phyloP scores from a whole-genome alignment of 2,329 filamentous ascomycete genomes.

The Epichloe glyceriae region DNA sequence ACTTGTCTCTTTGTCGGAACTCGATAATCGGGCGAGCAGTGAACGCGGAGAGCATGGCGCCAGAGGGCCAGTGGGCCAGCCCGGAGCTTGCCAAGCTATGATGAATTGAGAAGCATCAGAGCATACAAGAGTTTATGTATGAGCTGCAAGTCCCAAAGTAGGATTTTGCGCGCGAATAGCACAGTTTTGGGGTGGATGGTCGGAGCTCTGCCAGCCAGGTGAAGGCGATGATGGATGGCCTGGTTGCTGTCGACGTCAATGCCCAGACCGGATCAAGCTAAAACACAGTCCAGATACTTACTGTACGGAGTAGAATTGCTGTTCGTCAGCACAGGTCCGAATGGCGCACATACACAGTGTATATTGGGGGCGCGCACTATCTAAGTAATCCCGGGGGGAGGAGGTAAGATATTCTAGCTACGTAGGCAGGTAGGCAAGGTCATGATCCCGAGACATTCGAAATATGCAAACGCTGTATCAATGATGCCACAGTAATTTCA shows the following conservation, averaged over 20 bases:
- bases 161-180: neutral
- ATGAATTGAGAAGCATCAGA: slow-evolving; percentile 11
- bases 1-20: slow-evolving; percentile 90
- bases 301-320: neutral
- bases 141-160: neutral
- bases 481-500: neutral
- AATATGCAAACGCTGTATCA: too few relatives aligned
- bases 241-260: neutral
- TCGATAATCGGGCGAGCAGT: slow-evolving; percentile 93
- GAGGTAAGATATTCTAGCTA: neutral
- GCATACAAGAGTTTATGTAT: neutral
- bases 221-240: neutral
- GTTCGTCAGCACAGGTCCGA: too few relatives aligned
- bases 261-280: neutral
- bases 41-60: slow-evolving; percentile 89
- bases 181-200: neutral
- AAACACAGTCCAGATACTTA: neutral
- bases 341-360: neutral
- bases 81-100: slow-evolving; percentile 21
- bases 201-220: neutral
- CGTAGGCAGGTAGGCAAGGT: neutral
- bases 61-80: slow-evolving; percentile 29
- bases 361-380: neutral
- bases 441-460: too few relatives aligned
- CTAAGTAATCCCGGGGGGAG: neutral